Evolutionary conservation across 441 rosid species (phyloP).

Genomic region (Lagerstroemia fauriei): DNA sequence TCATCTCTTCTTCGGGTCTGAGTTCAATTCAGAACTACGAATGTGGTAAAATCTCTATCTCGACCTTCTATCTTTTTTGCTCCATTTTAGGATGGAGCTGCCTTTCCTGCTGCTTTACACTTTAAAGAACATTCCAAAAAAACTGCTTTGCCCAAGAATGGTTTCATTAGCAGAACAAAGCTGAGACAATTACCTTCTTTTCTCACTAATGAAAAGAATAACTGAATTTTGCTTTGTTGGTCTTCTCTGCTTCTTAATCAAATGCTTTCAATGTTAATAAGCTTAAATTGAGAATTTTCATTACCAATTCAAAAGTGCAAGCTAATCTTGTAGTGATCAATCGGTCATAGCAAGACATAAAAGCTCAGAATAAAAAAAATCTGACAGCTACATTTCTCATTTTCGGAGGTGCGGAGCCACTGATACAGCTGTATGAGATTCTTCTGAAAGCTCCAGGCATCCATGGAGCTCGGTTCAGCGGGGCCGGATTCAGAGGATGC

Average conservation of each 20-base stretch:
- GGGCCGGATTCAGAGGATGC: conserved; percentile 94
- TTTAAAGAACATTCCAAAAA: neutral
- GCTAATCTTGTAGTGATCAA: neutral
- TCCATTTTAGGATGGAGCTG: neutral
- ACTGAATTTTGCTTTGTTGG: too few species aligned
- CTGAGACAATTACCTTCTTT: neutral
- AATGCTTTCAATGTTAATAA: neutral
- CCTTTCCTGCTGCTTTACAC: neutral
- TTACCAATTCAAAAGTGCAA: neutral
- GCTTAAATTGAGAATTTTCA: neutral
- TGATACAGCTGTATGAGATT: conserved; percentile 70
- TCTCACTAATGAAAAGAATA: too few species aligned
- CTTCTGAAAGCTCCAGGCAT: conserved; percentile 74
- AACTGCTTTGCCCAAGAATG: neutral
- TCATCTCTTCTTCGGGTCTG: conserved; percentile 82
- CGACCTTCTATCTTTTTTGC: neutral
- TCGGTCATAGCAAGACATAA: neutral
- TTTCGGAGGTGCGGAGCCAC: conserved; percentile 70
- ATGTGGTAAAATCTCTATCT: conserved; percentile 58
- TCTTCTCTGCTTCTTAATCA: neutral
- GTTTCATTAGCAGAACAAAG: neutral
- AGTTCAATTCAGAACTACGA: conserved; percentile 89
- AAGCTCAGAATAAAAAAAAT: neutral
- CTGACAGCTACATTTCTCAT: neutral
- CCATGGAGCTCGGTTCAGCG: conserved; percentile 83